phyloP scores from a whole-genome alignment of 2,329 filamentous ascomycete species.

The Alternaria alternata region DNA sequence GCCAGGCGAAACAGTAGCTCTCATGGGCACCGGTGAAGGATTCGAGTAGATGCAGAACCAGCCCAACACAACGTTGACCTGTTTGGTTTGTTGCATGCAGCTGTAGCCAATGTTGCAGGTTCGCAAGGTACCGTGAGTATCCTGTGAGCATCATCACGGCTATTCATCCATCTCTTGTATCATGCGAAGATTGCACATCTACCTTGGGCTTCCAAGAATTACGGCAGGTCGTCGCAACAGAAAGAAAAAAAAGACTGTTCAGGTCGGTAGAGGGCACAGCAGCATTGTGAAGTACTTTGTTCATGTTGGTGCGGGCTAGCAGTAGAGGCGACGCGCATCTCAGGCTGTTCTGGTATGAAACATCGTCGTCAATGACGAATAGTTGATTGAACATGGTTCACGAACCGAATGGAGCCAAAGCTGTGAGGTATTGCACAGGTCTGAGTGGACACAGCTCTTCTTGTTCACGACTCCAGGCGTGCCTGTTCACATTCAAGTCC shows the following conservation, averaged over 20 bases:
- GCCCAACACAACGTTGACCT: neutral
- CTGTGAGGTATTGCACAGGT: neutral
- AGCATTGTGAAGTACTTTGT: neutral
- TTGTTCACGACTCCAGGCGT: neutral
- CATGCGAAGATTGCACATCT: neutral
- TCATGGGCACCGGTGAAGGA: neutral
- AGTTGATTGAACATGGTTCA: neutral
- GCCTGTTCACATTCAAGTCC: neutral
- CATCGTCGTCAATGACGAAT: neutral
- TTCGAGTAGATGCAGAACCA: neutral
- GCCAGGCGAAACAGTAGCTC: conserved; percentile 1
- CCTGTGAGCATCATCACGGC: neutral
- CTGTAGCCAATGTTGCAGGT: neutral
- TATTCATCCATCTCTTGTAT: neutral
- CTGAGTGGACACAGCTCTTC: neutral
- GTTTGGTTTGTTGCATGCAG: neutral
- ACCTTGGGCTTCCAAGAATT: neutral
- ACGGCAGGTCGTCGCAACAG: neutral
- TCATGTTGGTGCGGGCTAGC: neutral
- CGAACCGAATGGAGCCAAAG: neutral
- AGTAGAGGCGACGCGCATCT: neutral
- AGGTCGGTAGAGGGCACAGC: neutral
- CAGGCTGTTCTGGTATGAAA: neutral
- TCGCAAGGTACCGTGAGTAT: neutral
- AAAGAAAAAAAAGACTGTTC: neutral